These are phyloP conservation scores for Quillaja saponaria DNA, from an alignment of 306 rosid species.

Conservation along the genomic window DNA sequence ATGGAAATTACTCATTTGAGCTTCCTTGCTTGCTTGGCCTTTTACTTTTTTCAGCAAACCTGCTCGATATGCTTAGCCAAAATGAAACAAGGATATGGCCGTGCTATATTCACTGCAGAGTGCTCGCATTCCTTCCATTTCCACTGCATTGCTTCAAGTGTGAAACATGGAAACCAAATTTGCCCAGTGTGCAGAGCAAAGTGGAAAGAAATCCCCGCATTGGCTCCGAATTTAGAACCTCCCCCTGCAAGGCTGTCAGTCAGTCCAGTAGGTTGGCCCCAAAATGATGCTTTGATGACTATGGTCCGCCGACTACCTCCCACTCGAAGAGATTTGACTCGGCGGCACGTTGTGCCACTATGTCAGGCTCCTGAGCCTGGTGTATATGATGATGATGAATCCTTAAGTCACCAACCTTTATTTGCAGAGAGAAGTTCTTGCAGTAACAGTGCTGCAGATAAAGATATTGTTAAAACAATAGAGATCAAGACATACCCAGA, in stretches of 20 bases:
- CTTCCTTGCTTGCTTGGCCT: background rate
- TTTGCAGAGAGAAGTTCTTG: conserved; percentile 42
- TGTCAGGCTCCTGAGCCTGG: conserved; percentile 81
- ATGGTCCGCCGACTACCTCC: conserved; percentile 72
- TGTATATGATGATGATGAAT: conserved; percentile 79
- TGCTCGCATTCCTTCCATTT: conserved; percentile 97
- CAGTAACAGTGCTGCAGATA: conserved; percentile 38
- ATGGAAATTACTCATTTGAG: background rate
- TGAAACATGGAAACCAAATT: conserved; percentile 86
- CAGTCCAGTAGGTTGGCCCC: conserved; percentile 71
- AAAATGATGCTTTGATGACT: conserved; percentile 84
- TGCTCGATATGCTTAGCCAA: conserved; percentile 88
- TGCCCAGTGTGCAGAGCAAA: conserved; percentile 96
- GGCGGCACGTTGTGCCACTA: conserved; percentile 76
- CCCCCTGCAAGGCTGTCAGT: conserved; percentile 51
- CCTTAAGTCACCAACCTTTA: conserved; percentile 56
- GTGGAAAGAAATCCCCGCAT: conserved; percentile 93
- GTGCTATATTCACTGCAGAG: conserved; percentile 91
- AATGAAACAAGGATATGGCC: conserved; percentile 94
- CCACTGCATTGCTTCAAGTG: conserved; percentile 86
- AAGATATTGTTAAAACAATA: conserved; percentile 41
- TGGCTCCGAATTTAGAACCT: conserved; percentile 61
- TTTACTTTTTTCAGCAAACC: conserved; percentile 63
- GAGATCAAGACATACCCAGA: conserved; percentile 76
- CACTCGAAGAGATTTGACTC: conserved; percentile 64